Base-by-base conservation (phyloP, 2,329 filamentous ascomycete genomes). In the Fusarium acutatum region DNA sequence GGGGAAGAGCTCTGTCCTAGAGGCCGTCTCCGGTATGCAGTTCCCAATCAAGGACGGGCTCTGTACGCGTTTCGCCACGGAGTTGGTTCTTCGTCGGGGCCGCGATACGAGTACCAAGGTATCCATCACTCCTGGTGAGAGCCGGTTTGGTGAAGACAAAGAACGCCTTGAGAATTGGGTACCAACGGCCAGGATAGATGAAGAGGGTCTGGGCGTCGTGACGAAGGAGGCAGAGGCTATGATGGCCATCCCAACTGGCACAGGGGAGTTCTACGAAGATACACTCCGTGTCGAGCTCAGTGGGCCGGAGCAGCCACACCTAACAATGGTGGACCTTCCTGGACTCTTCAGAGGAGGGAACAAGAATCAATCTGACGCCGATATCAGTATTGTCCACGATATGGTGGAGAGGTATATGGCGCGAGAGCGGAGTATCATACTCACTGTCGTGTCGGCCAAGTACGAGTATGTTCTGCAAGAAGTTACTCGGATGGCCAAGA, bases 1-100 rank as follows among this genome's bases (percentile, higher is more conserved):
- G 2, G 90, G 90, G 6, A 92, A 92, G 79, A 91, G 88, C 56
- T 92, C 89, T 0, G 88, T 92, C 1, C 85, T 92, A 0, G 89
- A 92, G 75, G 90, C 89, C 1, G 88, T 93, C 41, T 90, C 90
- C 0, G 86, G 88, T 6, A 84, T 92, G 3, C 83, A 86, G 0
- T 92, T 92, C 67, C 90, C 90, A 0, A 82, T 84, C 17, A 88
- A 88, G n/a, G 87, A 88, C 63, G 87, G 84, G 30, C 77, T 90
- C 0, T 92, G 90, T 77, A 92, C 90, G 0, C 83, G 88, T 0
- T 92, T 92, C 65, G 85, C 89, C 0, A 92, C 89, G 0, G 89
- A 92, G 76, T 80, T 92, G 15, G 82, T 90, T 18, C 83, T 92
- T 11, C 86, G 89, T 3, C 67, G 80, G 7, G 12, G 79, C 0